Percentiles rank a stretch among this genome's conserved stretches.
These are phyloP conservation scores for Podaxis sp. DNA, from an alignment of 768 basidiomycete species.

Conservation along the genomic window DNA sequence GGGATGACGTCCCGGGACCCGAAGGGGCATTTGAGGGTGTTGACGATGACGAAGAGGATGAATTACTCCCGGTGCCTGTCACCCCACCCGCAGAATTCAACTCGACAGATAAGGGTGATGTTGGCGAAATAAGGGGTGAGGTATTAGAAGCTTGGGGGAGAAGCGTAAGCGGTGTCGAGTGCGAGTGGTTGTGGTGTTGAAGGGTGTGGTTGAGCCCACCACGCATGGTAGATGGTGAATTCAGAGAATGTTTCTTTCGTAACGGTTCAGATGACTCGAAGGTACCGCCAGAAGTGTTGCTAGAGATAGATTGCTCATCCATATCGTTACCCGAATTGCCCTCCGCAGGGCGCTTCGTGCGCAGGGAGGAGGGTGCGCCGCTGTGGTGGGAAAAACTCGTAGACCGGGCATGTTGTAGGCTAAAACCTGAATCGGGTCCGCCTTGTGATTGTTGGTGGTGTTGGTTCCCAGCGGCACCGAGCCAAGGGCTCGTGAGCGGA, in stretches of 20 bases:
- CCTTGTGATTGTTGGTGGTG: background rate
- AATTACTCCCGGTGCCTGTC: background rate
- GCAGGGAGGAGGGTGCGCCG: background rate
- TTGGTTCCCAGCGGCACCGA: constrained; percentile 45
- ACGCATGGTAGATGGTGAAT: background rate
- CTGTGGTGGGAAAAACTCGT: background rate
- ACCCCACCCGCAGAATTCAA: background rate
- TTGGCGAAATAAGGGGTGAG: constrained; percentile 10
- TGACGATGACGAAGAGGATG: background rate
- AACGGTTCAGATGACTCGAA: constrained; percentile 9
- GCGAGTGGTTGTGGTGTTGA: background rate
- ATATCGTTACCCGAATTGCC: background rate
- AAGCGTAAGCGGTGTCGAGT: background rate
- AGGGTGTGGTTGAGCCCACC: background rate
- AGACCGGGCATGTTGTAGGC: background rate
- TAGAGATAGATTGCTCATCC: background rate
- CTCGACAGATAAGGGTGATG: background rate
- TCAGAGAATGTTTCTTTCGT: constrained; percentile 5
- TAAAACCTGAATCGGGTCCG: background rate
- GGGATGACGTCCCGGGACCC: background rate
- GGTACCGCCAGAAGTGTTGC: background rate
- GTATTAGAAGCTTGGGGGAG: background rate
- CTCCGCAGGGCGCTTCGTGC: constrained; percentile 5
- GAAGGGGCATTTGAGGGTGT: background rate
- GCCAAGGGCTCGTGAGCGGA: constrained; percentile 80